Evolutionary conservation across 2,329 filamentous ascomycete genomes (phyloP), one percentile per base, ranked within the genome.

Genomic region (Xylariaceae sp.): DNA sequence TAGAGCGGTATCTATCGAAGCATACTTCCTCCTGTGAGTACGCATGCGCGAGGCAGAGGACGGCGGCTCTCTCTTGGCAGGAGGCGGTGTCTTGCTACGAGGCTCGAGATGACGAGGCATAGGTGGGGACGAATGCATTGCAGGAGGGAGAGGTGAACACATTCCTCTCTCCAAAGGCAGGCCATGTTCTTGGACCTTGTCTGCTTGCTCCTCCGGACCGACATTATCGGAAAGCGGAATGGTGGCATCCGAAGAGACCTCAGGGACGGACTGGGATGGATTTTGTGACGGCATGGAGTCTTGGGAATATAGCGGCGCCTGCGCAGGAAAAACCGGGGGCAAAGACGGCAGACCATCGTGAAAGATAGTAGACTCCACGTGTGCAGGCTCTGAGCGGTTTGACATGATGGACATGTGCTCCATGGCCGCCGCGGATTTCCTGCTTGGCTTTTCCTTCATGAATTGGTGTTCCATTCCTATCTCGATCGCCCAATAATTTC

Each of bases 401-500:
- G 82, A 81, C 78, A 85, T 84, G 63, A 84, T 78, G 32, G 82
- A 78, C 3, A 84, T 70, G 65, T 81, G 88, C 72, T 83, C 86
- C 61, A 77, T 82, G 63, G 75, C 81, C 57, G 75, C 80, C 52
- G 75, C 78, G 53, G 77, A 73, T 70, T 87, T 88, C 61, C 88
- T 81, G 19, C 80, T 74, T 5, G 87, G 82, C 79, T 93, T 96
- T 70, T 96, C 90, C 74, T 93, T 95, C 74, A 96, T 82, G 72
- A 96, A 98, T 64, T 91, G 87, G 59, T 86, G 83, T 77, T 98
- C 95, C 77, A 90, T 91, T 18, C 93, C 93, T n/a, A 87, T 82
- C 68, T 93, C 87, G 67, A 99, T 96, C 43, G 87, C 86, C 95
- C 95, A 98, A 77, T 98, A 98, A 74, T 96, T 93, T 43, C 95